Base-by-base conservation (phyloP, 495 filamentous ascomycete genomes). In the Mytilinidion resinicola region DNA sequence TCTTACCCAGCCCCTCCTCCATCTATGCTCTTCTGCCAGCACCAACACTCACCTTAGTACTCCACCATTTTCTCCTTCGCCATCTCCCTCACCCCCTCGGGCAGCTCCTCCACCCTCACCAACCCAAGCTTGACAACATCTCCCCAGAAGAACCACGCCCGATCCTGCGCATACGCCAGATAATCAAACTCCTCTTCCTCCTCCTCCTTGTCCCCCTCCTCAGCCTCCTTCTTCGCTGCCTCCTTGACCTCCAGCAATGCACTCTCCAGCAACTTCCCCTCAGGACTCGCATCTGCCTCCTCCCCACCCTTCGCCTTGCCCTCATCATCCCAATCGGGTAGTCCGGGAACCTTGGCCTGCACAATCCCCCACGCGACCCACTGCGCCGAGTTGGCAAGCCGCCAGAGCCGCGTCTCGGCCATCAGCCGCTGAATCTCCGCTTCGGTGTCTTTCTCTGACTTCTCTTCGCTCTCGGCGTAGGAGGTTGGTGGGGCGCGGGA, bases 351-450 rank as follows among this genome's bases (percentile, higher is more conserved):
- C 68, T 92, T 92, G 25, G 93, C 92, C 74, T 97, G 95, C 51
- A 97, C 85, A 47, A 96, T 88, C 30, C 93, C 93, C 93, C 95
- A 99, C 1, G 89, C 88, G 25, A 91, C 83, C 95, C 95, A 99
- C 69, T 90, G 85, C 1, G 89, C 91, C 17, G 85, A 87, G 69
- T 90, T 90, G 3, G 90, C 88, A 3, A 87, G 78, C 4, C 92
- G 82, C 95, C 95, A 99, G 41, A 92, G 75, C 21, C 82, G 75
- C 9, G 88, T 83, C 73, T 97, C 90, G 30, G 84, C 80, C 62
- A 95, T 67, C 30, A 97, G 75, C 53, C 77, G 78, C 34, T 82
- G 73, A 8, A 95, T 77, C 59, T 87, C 80, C 9, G 76, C 71
- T 43, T 91, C 88, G 0, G 75, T 65, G 7, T 74, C 75, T 44